Evolutionary conservation across 495 filamentous ascomycete species (phyloP), one percentile per base, ranked within the genome.

Genomic region (Eremomyces bilateralis): DNA sequence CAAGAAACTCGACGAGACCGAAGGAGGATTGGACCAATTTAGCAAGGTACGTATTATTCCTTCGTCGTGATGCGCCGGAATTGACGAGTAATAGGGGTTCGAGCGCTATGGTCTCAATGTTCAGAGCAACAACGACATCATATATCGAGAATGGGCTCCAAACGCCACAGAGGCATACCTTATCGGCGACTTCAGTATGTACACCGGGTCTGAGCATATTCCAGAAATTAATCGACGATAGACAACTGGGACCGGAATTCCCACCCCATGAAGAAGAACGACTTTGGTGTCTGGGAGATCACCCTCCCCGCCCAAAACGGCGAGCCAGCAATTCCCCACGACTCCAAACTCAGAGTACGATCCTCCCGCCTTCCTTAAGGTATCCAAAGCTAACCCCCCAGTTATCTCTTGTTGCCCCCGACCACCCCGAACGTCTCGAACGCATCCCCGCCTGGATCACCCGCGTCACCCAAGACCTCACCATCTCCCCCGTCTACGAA

Each of bases 81-180:
- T n/a, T n/a, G n/a, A n/a, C n/a, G n/a, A n/a, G n/a, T n/a, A n/a
- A n/a, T n/a, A 84, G 76, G 85, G 88, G 21, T 77, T 71, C 37
- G 83, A 95, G 51, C 70, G 57, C 36, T 93, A 76, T 52, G 88
- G 88, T 32, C 64, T 97, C 52, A 76, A 76, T 47, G 69, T 78
- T 35, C 61, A 69, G 42, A 62, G 71, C 8, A 75, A 92, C 46
- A 74, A 78, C 44, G 80, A 84, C 52, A 81, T 97, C 44, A 63
- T 59, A 29, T 97, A 97, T 57, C 69, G 79, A 43, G 88, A 97
- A 69, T 97, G 88, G 88, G 88, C 88, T 1, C 85, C 88, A 32
- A 85, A 80, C 59, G 84, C 80, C 34, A 53, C 69, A 15, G 56
- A 74, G 44, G 88, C 88, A 15, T 73, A 75, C 40, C 64, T 97